A percentile compares a stretch with the other conserved stretches of the same genome.
Conservation (phyloP, 2,329 filamentous ascomycete genomes). For the Periconia digitata region DNA sequence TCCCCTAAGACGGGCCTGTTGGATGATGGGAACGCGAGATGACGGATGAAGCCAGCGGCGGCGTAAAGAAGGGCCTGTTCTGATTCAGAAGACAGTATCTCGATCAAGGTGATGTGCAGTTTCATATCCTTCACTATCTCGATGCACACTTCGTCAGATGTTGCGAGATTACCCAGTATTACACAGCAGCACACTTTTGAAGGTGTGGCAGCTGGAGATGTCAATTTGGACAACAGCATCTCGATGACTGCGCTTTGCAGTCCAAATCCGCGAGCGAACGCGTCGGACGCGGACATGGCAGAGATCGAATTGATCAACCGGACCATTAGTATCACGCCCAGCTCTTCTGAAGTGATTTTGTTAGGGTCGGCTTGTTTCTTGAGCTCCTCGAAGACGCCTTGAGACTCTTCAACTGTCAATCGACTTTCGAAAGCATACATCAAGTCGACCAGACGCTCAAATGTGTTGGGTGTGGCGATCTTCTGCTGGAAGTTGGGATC, state of each 20-base stretch:
- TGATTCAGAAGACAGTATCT: conserved; percentile 25
- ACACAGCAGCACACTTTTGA: conserved; percentile 39
- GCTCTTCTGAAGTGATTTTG: conserved; percentile 25
- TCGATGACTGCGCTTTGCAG: conserved; percentile 29
- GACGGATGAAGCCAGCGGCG: conserved; percentile 40
- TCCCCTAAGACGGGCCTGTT: conserved; percentile 34
- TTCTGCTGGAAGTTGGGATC: conserved; percentile 38
- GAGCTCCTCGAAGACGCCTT: conserved; percentile 32
- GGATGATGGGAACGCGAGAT: conserved; percentile 38
- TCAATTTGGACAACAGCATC: conserved; percentile 28
- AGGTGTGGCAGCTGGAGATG: conserved; percentile 19
- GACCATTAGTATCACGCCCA: conserved; percentile 28
- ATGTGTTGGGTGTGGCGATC: conserved; percentile 28
- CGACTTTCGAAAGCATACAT: conserved; percentile 34
- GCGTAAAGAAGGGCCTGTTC: conserved; percentile 38
- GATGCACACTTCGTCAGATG: conserved; percentile 36
- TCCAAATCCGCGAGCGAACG: conserved; percentile 30
- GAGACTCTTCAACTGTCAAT: conserved; percentile 26
- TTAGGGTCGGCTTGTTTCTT: conserved; percentile 26
- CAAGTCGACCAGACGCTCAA: conserved; percentile 31
- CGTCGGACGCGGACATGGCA: conserved; percentile 37
- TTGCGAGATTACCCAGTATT: conserved; percentile 43
- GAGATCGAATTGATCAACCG: conserved; percentile 36
- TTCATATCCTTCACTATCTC: conserved; percentile 38
- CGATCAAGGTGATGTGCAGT: conserved; percentile 31